Evolutionary conservation across 768 basidiomycete genomes (phyloP).

Genomic region (Amanita pseudoporphyria): DNA sequence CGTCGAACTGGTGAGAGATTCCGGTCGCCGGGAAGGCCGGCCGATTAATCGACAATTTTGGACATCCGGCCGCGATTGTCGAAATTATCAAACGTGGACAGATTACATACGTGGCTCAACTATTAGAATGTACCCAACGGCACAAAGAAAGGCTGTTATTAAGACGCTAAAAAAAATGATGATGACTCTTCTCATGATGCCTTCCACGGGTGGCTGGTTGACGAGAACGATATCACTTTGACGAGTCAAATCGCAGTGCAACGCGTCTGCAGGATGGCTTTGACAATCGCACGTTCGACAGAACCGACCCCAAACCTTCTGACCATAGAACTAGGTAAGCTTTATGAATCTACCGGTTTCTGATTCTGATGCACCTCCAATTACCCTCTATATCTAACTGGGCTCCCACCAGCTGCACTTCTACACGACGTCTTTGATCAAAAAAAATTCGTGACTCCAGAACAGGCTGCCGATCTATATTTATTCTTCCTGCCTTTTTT

Average conservation of each 20-base stretch:
- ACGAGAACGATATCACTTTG: conserved; percentile 1
- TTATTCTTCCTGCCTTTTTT: conserved; percentile 64
- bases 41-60: background rate
- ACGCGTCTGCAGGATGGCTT: conserved; percentile 71
- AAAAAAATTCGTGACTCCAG: conserved; percentile 69
- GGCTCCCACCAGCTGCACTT: conserved; percentile 47
- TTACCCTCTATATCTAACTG: background rate
- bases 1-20: background rate
- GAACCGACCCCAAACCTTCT: conserved; percentile 53
- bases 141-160: conserved; percentile 41
- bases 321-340: conserved; percentile 56
- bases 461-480: conserved; percentile 50
- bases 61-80: background rate
- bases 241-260: conserved; percentile 41
- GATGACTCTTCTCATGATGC: conserved; percentile 75
- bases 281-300: conserved; percentile 50
- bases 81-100: too few relatives aligned
- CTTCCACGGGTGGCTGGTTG: conserved; percentile 55
- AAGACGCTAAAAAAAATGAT: conserved; percentile 58
- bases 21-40: background rate
- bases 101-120: background rate
- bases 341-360: conserved; percentile 5
- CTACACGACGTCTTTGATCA: conserved; percentile 83
- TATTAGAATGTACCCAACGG: conserved; percentile 39
- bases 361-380: background rate